Percentiles rank a stretch among this genome's conserved stretches.
phyloP scores from a whole-genome alignment of 352 stramenopile species.

The Pythium brachiatum region DNA sequence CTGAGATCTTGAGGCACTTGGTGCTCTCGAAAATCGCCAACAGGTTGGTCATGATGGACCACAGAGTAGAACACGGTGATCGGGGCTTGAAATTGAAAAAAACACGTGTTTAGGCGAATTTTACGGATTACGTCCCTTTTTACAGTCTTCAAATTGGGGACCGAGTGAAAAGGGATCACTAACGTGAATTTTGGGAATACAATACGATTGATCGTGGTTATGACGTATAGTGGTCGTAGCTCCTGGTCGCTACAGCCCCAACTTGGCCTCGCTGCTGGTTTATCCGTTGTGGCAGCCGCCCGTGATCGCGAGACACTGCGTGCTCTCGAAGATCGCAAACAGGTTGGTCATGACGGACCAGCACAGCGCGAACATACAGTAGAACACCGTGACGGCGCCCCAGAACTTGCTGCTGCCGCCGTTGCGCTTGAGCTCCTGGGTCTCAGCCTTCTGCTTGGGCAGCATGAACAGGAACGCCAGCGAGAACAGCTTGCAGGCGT shows the following conservation, averaged over 20 bases:
- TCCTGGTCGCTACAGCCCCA: background rate
- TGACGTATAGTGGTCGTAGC: background rate
- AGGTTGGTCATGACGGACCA: conserved; percentile 32
- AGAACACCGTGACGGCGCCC: conserved; percentile 23
- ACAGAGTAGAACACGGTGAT: too few relatives aligned
- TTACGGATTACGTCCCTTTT: too few relatives aligned
- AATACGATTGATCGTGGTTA: background rate
- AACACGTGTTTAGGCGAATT: too few relatives aligned
- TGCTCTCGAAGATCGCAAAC: conserved; percentile 31
- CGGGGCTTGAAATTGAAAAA: too few relatives aligned
- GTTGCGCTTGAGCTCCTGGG: conserved; percentile 30
- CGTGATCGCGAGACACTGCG: conserved; percentile 31
- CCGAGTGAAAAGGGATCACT: too few relatives aligned
- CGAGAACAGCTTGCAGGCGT: conserved; percentile 26
- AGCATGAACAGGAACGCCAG: conserved; percentile 28
- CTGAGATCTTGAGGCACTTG: background rate
- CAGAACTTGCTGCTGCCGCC: conserved; percentile 24
- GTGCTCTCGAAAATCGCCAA: background rate
- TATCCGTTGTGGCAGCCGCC: conserved; percentile 19
- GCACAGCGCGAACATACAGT: conserved; percentile 27
- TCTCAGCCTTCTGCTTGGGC: conserved; percentile 29
- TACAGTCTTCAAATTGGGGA: too few relatives aligned
- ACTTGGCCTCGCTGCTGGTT: background rate
- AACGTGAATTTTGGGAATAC: background rate
- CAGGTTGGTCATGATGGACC: background rate